Evolutionary conservation across 1,139 yeast species (phyloP).

Genomic region (Zhuliangozyma parablackwelliae): DNA sequence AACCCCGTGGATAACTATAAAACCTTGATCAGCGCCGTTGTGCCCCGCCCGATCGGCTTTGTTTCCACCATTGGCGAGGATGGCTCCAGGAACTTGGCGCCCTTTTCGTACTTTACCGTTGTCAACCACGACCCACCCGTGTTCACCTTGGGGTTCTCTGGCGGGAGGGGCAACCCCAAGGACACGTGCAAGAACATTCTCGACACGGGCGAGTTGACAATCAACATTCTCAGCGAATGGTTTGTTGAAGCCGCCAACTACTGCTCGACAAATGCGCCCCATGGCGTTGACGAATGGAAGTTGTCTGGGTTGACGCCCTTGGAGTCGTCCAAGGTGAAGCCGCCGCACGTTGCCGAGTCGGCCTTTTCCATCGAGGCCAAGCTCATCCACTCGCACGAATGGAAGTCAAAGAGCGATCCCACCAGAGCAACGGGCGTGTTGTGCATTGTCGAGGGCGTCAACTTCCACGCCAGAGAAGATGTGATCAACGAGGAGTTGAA

Average conservation of each 20-base stretch:
- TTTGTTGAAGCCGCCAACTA: slow-evolving; percentile 60
- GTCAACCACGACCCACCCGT: slow-evolving; percentile 56
- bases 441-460: slow-evolving; percentile 50
- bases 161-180: slow-evolving; percentile 35
- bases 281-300: slow-evolving; percentile 51
- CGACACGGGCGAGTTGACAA: slow-evolving; percentile 52
- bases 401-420: slow-evolving; percentile 38
- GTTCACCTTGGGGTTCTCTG: slow-evolving; percentile 47
- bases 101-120: slow-evolving; percentile 53
- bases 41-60: slow-evolving; percentile 61
- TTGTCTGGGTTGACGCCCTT: slow-evolving; percentile 51
- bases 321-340: slow-evolving; percentile 41
- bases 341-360: slow-evolving; percentile 58
- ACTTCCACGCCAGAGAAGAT: slow-evolving; percentile 57
- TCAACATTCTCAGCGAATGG: slow-evolving; percentile 61
- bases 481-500: slow-evolving; percentile 38
- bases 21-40: slow-evolving; percentile 44
- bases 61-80: slow-evolving; percentile 41
- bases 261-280: slow-evolving; percentile 46
- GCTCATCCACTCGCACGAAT: slow-evolving; percentile 40
- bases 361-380: slow-evolving; percentile 59
- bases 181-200: slow-evolving; percentile 48
- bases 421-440: slow-evolving; percentile 36
- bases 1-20: slow-evolving; percentile 44
- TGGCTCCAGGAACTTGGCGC: slow-evolving; percentile 51